Conservation (phyloP, 2,329 filamentous ascomycete genomes). For the Fusarium drepaniforme region DNA sequence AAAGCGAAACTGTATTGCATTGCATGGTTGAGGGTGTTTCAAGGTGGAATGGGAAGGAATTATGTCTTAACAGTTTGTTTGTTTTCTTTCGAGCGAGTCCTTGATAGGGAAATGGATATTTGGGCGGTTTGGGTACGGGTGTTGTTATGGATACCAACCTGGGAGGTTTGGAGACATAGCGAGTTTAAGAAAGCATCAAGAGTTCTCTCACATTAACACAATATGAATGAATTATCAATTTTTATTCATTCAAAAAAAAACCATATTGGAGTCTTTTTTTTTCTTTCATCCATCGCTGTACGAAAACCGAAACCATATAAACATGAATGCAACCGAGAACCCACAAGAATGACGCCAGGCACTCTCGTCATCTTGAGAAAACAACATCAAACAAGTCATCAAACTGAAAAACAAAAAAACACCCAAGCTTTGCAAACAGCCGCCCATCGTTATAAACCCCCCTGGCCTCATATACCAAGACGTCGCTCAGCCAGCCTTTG, state of each 20-base stretch:
- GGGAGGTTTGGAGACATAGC: slow-evolving; percentile 5
- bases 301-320: slow-evolving; percentile 11
- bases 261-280: not conserved
- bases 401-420: not conserved
- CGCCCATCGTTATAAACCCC: slow-evolving; percentile 24
- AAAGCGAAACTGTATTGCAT: slow-evolving; percentile 23
- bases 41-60: not conserved
- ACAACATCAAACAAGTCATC: not conserved
- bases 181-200: no score
- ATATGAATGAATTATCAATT: slow-evolving; percentile 9
- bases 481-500: not conserved
- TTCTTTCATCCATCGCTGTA: slow-evolving; percentile 12
- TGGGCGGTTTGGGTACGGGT: slow-evolving; percentile 25
- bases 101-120: not conserved
- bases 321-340: not conserved
- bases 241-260: slow-evolving; percentile 4
- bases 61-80: slow-evolving; percentile 2
- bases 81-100: not conserved
- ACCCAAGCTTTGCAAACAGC: slow-evolving; percentile 20
- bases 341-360: not conserved
- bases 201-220: not conserved
- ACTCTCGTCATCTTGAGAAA: not conserved
- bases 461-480: slow-evolving; percentile 2
- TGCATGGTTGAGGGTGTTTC: not conserved
- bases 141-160: slow-evolving; percentile 35